These are phyloP conservation scores for Clavispora vitiphila DNA, from an alignment of 805 yeast genomes.

Conservation along the genomic window DNA sequence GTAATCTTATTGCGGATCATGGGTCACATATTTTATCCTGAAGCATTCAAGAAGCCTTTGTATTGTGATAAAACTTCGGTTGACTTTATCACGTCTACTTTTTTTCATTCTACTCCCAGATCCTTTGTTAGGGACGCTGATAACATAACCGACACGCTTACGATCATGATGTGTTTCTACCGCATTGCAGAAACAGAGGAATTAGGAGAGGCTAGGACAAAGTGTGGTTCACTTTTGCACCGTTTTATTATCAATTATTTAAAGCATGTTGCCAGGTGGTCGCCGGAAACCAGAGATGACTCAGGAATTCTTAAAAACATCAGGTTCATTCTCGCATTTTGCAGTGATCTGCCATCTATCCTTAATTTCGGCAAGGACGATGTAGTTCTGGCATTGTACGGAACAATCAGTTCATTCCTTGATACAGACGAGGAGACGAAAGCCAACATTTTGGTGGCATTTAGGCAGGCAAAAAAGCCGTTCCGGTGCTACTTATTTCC, in stretches of 20 bases:
- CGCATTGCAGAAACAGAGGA: slow-evolving; percentile 6
- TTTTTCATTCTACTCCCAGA: slow-evolving; percentile 12
- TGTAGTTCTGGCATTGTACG: slow-evolving; percentile 3
- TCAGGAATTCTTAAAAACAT: slow-evolving; percentile 7
- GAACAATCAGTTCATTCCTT: slow-evolving; percentile 6
- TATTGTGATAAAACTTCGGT: slow-evolving; percentile 11
- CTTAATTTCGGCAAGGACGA: background rate
- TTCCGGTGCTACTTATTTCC: slow-evolving; percentile 44
- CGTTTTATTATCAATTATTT: background rate
- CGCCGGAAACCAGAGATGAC: slow-evolving; percentile 2
- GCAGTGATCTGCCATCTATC: slow-evolving; percentile 3
- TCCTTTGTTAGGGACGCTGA: slow-evolving; percentile 4
- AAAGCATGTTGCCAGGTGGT: background rate
- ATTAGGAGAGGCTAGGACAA: background rate
- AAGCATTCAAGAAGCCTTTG: slow-evolving; percentile 16
- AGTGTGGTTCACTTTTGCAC: background rate
- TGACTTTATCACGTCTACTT: slow-evolving; percentile 22
- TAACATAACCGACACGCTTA: slow-evolving; percentile 10
- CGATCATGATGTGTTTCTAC: slow-evolving; percentile 12
- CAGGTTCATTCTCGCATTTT: slow-evolving; percentile 13
- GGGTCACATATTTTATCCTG: slow-evolving; percentile 42
- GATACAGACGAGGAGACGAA: slow-evolving; percentile 7
- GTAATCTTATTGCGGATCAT: slow-evolving; percentile 30
- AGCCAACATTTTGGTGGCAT: slow-evolving; percentile 5
- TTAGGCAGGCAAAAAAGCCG: slow-evolving; percentile 24